Evolutionary conservation across 257 asterid genomes (phyloP).

Genomic region (Fraxinus excelsior): DNA sequence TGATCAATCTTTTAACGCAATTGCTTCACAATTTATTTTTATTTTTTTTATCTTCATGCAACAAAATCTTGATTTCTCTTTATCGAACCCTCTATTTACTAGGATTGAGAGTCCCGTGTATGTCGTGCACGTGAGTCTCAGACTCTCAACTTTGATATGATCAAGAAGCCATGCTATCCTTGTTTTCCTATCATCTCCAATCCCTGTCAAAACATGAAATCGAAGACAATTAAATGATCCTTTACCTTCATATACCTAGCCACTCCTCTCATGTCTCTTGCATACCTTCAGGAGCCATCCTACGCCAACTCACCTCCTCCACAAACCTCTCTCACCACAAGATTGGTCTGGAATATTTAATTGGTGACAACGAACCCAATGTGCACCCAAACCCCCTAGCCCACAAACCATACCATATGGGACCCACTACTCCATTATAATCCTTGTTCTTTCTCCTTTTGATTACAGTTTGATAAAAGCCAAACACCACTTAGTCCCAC

Average conservation of each 20-base stretch:
- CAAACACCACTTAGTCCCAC: background rate
- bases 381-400: background rate
- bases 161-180: background rate
- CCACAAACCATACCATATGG: background rate
- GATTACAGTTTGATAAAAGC: background rate
- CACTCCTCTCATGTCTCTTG: background rate
- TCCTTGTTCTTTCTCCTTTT: background rate
- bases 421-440: conserved; percentile 1
- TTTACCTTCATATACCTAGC: background rate
- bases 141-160: background rate
- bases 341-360: background rate
- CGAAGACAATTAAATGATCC: background rate
- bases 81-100: background rate
- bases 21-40: too few relatives aligned
- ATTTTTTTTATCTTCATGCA: too few relatives aligned
- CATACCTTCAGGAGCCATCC: background rate
- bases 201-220: conserved; percentile 11
- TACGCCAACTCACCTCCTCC: background rate
- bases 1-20: too few relatives aligned
- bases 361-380: conserved; percentile 4
- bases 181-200: background rate
- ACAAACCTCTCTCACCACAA: background rate
- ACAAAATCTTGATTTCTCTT: background rate
- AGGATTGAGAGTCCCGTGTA: background rate
- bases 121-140: background rate